Base-by-base conservation (phyloP, 768 basidiomycete genomes). In the Neoboletus subvelutipes region DNA sequence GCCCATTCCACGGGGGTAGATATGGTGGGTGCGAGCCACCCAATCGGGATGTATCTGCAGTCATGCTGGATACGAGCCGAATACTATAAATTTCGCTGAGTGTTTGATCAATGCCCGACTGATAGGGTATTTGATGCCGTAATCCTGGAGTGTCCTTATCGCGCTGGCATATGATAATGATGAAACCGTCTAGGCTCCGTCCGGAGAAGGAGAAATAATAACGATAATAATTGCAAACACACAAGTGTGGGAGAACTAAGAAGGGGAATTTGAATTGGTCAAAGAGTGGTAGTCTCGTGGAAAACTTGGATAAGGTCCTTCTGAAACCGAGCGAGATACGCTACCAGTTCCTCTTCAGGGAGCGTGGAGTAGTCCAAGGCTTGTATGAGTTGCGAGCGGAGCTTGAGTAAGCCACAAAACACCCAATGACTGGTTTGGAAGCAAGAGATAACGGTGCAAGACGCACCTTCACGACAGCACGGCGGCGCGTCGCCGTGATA, bases 361-460 rank as follows among this genome's bases (percentile, higher is more conserved):
- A 94, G 79, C 3, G 85, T 78, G 18, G 91, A 90, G 63, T 92
- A 76, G 29, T 89, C 83, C 40, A 83, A 71, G 0, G 85, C 87
- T 72, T 94, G 90, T 1, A 74, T 81, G 17, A 94, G 81, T 64
- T 92, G 88, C 0, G 87, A 86, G 52, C 81, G 80, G 40, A 92
- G 80, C 89, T 92, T 64, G n/a, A 37, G 41, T 13, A 55, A 20
- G 15, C n/a, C 24, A 33, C 33, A 36, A 22, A 26, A 31, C n/a
- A 2, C 8, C 31, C 33, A 24, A 40, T 54, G 43, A 26, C 51
- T 28, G 36, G 45, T 42, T 46, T 6, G 29, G 26, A 15, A 29
- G 37, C 29, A 13, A 22, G 22, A 26, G 13, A 29, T 31, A 39
- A 29, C 20, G n/a, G 9, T 13, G 3, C n/a, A n/a, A 37, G 22